A percentile compares a stretch with the other conserved stretches of the same genome.
phyloP scores from a whole-genome alignment of 2,329 filamentous ascomycete genomes.

The Amauroascus verrucosus region DNA sequence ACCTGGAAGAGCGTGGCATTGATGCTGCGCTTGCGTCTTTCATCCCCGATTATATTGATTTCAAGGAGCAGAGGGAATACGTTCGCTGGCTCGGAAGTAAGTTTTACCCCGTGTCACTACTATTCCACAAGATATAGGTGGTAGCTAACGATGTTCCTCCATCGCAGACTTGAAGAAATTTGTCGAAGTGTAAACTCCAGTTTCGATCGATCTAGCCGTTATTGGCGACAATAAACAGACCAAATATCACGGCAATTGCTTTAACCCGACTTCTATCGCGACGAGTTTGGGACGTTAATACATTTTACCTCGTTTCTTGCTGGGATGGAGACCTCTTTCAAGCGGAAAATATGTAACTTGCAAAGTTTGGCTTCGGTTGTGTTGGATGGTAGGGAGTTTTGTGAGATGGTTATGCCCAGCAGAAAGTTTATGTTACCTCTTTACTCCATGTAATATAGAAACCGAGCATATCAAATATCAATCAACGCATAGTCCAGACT shows the following conservation, averaged over 20 bases:
- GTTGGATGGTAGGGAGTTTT: conserved; percentile 4
- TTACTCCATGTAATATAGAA: conserved; percentile 6
- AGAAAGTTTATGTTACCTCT: not conserved
- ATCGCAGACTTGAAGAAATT: conserved; percentile 69
- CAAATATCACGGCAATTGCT: not conserved
- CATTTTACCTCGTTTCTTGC: not conserved
- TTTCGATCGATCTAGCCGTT: not conserved
- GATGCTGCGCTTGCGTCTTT: conserved; percentile 79
- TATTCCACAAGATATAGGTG: not conserved
- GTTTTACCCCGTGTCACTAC: conserved; percentile 19
- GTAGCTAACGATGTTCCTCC: conserved; percentile 17
- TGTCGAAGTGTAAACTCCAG: conserved; percentile 52
- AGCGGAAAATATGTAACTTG: not conserved
- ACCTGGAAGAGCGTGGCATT: conserved; percentile 88
- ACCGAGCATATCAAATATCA: not conserved
- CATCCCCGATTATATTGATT: conserved; percentile 90
- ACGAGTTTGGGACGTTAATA: not conserved
- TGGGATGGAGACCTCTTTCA: not conserved
- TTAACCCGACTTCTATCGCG: not conserved
- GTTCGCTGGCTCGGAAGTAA: conserved; percentile 69
- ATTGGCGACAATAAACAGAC: not conserved
- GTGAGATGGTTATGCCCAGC: conserved; percentile 2
- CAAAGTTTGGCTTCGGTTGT: not conserved
- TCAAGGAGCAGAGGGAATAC: conserved; percentile 98
- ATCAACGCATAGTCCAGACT: not conserved